Percentiles rank a stretch among this genome's conserved stretches.
phyloP scores from a whole-genome alignment of 331 rosid species.

The Pyrus hybrid region DNA sequence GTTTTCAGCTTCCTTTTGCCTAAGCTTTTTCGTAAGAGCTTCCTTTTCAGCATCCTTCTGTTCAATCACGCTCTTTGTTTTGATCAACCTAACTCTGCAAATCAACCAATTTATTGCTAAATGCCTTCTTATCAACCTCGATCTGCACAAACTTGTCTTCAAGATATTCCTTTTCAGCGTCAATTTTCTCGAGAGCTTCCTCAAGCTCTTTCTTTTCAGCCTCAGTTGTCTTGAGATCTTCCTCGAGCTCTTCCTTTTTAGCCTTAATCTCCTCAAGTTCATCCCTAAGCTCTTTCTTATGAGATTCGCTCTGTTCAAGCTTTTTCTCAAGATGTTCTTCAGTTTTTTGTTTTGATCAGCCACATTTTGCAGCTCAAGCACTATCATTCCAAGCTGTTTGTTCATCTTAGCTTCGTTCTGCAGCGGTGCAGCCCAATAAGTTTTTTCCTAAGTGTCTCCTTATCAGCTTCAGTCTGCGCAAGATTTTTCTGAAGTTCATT shows the following conservation, averaged over 20 bases:
- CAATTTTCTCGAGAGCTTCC: neutral
- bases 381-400: neutral
- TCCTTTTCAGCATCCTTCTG: neutral
- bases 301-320: neutral
- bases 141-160: neutral
- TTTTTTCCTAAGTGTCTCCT: neutral
- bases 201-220: neutral
- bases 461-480: neutral
- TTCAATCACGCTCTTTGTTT: neutral
- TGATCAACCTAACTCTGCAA: neutral
- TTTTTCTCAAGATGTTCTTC: neutral
- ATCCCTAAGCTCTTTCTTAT: neutral
- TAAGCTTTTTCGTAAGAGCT: neutral
- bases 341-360: neutral
- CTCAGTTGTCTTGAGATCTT: neutral
- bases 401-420: neutral
- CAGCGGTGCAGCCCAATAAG: neutral
- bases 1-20: neutral
- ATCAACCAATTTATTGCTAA: neutral
- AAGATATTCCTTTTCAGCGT: neutral
- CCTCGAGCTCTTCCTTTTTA: neutral
- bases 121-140: neutral
- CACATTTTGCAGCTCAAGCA: neutral
- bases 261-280: neutral
- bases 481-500: neutral